Percentiles rank a stretch among this genome's conserved stretches.
These are phyloP conservation scores for Skeletonema potamos DNA, from an alignment of 108 stramenopile species.

Conservation along the genomic window DNA sequence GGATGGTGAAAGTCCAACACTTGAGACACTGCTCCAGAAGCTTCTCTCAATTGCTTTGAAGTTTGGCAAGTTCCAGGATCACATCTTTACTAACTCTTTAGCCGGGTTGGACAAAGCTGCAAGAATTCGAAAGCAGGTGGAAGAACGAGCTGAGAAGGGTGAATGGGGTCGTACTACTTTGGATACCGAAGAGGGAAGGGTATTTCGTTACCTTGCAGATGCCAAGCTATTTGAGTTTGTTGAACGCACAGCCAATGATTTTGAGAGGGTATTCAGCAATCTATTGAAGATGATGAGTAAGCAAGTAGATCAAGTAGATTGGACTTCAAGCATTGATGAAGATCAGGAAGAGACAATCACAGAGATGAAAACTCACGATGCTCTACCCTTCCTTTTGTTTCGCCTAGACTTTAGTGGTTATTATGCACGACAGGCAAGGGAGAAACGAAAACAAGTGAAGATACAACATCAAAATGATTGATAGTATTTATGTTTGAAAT, in stretches of 20 bases:
- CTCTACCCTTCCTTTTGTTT: constrained; percentile 75
- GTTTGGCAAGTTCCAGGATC: constrained; percentile 84
- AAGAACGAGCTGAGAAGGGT: constrained; percentile 63
- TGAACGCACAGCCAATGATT: constrained; percentile 44
- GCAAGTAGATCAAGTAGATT: constrained; percentile 53
- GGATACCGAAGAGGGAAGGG: constrained; percentile 65
- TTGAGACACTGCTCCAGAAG: constrained; percentile 56
- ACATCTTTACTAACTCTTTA: constrained; percentile 67
- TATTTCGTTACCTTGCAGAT: constrained; percentile 73
- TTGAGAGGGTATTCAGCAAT: constrained; percentile 52
- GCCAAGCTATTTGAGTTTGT: constrained; percentile 54
- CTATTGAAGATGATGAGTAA: constrained; percentile 58
- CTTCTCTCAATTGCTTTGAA: constrained; percentile 65
- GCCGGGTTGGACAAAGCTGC: constrained; percentile 60
- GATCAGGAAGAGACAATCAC: constrained; percentile 11
- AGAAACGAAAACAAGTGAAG: constrained; percentile 10
- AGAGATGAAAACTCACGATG: constrained; percentile 47
- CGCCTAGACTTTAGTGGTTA: constrained; percentile 84
- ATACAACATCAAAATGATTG: background rate
- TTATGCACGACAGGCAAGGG: constrained; percentile 51
- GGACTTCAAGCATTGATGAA: constrained; percentile 24
- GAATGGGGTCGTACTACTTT: constrained; percentile 77
- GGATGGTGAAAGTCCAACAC: constrained; percentile 23
- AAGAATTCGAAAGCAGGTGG: constrained; percentile 58
- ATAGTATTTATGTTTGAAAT: background rate